These are phyloP conservation scores for Atalantia buxifolia DNA, from an alignment of 345 rosid genomes.

Conservation along the genomic window DNA sequence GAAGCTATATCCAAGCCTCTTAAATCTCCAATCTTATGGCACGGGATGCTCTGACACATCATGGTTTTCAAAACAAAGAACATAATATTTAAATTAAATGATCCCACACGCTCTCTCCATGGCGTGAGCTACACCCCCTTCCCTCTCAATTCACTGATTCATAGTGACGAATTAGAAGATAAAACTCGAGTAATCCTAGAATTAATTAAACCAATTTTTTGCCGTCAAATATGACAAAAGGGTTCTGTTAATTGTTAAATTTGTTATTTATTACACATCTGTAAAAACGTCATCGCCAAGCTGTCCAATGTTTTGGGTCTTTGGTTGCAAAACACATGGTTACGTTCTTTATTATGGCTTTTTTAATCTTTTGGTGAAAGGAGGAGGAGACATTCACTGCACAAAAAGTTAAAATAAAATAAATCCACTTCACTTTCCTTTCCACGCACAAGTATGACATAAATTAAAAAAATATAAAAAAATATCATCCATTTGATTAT, in stretches of 20 bases:
- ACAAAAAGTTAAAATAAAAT: not conserved
- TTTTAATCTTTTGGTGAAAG: not conserved
- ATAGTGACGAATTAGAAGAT: too few species aligned
- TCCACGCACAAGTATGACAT: not conserved
- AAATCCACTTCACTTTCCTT: not conserved
- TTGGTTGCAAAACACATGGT: not conserved
- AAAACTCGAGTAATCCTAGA: too few species aligned
- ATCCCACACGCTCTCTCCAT: not conserved
- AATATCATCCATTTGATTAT: not conserved
- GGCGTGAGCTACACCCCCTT: not conserved
- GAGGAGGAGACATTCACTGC: not conserved
- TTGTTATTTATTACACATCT: too few species aligned
- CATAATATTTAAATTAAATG: not conserved
- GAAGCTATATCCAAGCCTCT: not conserved
- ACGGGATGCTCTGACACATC: not conserved
- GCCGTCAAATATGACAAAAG: not conserved
- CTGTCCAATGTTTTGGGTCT: too few species aligned
- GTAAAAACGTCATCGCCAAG: too few species aligned
- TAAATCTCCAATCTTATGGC: constrained; percentile 8
- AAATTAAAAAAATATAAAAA: not conserved
- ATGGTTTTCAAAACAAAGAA: not conserved
- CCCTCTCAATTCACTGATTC: not conserved
- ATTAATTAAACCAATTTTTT: not conserved
- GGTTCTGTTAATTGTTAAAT: too few species aligned
- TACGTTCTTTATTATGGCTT: not conserved